phyloP scores from a whole-genome alignment of 108 stramenopile species.

The Conticribra weissflogii region DNA sequence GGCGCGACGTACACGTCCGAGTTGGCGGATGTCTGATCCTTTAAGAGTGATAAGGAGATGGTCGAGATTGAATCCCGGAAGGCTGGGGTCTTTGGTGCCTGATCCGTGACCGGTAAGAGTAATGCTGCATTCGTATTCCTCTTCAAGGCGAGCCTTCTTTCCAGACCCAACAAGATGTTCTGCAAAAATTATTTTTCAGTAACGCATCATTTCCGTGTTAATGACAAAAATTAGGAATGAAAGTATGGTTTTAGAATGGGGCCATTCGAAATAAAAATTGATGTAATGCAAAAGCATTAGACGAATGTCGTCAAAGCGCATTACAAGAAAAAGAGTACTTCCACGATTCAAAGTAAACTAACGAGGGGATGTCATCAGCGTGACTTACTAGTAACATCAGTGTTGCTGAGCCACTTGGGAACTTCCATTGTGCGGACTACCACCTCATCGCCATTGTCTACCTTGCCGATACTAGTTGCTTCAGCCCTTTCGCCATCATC shows the following conservation, averaged over 20 bases:
- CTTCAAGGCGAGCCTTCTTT: constrained; percentile 32
- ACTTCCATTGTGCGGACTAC: constrained; percentile 37
- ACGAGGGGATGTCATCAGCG: too few species aligned
- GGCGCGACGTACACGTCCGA: constrained; percentile 31
- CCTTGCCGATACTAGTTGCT: constrained; percentile 1
- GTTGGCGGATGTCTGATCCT: constrained; percentile 29
- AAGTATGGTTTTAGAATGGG: too few species aligned
- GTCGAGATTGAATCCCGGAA: constrained; percentile 25
- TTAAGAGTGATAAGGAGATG: constrained; percentile 37
- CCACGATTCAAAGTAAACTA: too few species aligned
- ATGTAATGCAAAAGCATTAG: neutral
- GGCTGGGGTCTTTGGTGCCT: constrained; percentile 19
- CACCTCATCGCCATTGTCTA: neutral
- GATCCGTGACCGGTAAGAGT: constrained; percentile 37
- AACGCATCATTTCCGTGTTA: too few species aligned
- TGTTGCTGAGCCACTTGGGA: constrained; percentile 46
- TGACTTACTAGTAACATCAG: constrained; percentile 40
- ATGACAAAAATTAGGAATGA: too few species aligned
- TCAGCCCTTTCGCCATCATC: neutral
- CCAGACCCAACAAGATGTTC: constrained; percentile 31
- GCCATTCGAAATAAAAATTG: neutral
- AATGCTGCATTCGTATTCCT: constrained; percentile 45
- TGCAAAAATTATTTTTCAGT: constrained; percentile 2
- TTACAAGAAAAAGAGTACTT: too few species aligned
- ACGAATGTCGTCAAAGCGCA: too few species aligned